Evolutionary conservation across 768 basidiomycete species (phyloP), one percentile per base, ranked within the genome.

Genomic region (Pilatotrama ljubarskyi): DNA sequence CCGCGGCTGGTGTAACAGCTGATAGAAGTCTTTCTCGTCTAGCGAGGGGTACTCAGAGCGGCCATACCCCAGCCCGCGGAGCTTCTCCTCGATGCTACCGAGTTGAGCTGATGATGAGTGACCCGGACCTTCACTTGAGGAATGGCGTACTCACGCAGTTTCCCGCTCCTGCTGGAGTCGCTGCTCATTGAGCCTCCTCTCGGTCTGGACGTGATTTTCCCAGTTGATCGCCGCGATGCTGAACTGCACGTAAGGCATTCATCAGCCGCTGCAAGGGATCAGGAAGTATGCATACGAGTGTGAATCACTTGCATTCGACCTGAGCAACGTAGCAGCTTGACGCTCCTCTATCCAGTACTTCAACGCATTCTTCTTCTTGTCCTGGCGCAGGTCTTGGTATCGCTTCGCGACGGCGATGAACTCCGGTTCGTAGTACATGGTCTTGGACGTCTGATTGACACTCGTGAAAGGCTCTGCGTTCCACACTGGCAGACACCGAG

Each of bases 1-100:
- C 9, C 20, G 15, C 14, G 29, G 47, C n/a, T n/a, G n/a, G n/a
- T n/a, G n/a, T n/a, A n/a, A n/a, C n/a, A n/a, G n/a, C n/a, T n/a
- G n/a, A n/a, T n/a, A n/a, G n/a, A n/a, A n/a, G n/a, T n/a, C n/a
- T n/a, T n/a, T n/a, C n/a, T n/a, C 53, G 20, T 49, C 50, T 48
- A 50, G 8, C 40, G 25, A 6, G 55, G 36, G 2, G 56, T 58
- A 58, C 38, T 8, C n/a, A 18, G 13, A 22, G 40, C 14, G 20
- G n/a, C n/a, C n/a, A 44, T 62, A 62, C 3, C 55, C 61, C 3
- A 47, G 32, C 38, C 52, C 48, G 3, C 32, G 25, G 15, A 57
- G 49, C 22, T 62, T 62, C 10, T 24, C 49, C 22, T 52, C 41
- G 38, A 62, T 47, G 10, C 61, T 62, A 17, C 20, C 47, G 18